A percentile compares a stretch with the other conserved stretches of the same genome.
Evolutionary conservation across 2,329 filamentous ascomycete genomes (phyloP).

Genomic region (Cladobotryum protrusum): DNA sequence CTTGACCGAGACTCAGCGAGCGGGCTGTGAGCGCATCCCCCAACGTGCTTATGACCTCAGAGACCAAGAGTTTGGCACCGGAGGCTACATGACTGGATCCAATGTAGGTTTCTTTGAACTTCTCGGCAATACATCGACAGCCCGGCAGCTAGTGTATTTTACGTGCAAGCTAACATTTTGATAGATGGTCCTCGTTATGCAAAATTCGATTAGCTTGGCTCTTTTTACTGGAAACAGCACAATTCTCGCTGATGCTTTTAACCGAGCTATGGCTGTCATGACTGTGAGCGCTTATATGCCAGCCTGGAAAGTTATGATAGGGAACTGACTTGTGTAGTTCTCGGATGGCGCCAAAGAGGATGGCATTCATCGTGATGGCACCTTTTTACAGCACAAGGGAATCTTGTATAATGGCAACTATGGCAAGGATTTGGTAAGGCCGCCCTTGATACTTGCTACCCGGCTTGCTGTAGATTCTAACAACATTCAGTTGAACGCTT

Average conservation of each 20-base stretch:
- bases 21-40: constrained; percentile 17
- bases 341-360: constrained; percentile 13
- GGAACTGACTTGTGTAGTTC: constrained; percentile 10
- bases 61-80: constrained; percentile 15
- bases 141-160: background rate
- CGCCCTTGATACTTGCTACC: background rate
- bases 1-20: constrained; percentile 12
- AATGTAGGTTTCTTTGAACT: constrained; percentile 11
- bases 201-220: constrained; percentile 18
- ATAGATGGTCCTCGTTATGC: constrained; percentile 18
- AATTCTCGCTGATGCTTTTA: constrained; percentile 14
- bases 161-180: background rate
- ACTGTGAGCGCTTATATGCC: constrained; percentile 8
- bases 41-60: constrained; percentile 16
- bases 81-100: constrained; percentile 16
- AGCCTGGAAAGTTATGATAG: background rate
- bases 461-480: background rate
- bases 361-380: constrained; percentile 19
- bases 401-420: constrained; percentile 21
- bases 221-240: constrained; percentile 17
- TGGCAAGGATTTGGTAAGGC: constrained; percentile 18
- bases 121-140: background rate
- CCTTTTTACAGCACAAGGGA: constrained; percentile 19
- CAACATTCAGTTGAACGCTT: constrained; percentile 16
- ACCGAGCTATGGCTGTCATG: constrained; percentile 15